phyloP scores from a whole-genome alignment of 257 asterid species.

The Nicotiana attenuata region DNA sequence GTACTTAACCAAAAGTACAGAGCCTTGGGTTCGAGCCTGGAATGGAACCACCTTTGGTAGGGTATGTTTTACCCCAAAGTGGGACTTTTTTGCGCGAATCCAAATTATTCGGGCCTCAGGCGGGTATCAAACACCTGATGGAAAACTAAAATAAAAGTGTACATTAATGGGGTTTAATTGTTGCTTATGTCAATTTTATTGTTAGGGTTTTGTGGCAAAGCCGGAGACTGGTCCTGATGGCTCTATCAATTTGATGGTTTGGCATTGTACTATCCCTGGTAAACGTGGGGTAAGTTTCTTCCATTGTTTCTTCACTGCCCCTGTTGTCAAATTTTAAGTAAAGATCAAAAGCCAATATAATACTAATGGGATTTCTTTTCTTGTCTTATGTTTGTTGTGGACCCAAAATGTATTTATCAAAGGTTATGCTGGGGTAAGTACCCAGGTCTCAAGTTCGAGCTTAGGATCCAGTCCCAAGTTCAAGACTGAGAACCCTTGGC shows the following conservation, averaged over 20 bases:
- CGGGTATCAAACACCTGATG: not conserved
- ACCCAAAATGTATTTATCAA: not conserved
- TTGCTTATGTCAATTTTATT: not conserved
- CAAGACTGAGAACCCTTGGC: no score
- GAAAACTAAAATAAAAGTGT: not conserved
- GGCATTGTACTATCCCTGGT: constrained; percentile 32
- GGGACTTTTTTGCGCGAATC: not conserved
- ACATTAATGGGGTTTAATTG: not conserved
- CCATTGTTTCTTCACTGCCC: not conserved
- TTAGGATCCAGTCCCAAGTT: not conserved
- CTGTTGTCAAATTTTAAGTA: not conserved
- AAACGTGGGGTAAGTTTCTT: constrained; percentile 22
- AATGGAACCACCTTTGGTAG: not conserved
- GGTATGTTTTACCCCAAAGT: no score
- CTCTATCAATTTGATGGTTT: constrained; percentile 25
- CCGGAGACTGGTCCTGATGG: constrained; percentile 26
- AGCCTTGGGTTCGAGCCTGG: not conserved
- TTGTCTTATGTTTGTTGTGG: not conserved
- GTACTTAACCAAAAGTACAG: not conserved
- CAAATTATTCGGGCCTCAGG: not conserved
- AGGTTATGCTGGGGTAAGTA: not conserved
- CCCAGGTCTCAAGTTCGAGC: not conserved
- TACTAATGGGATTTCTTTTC: not conserved
- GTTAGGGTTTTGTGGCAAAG: constrained; percentile 34
- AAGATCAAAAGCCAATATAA: not conserved